Percentiles rank a stretch among this genome's conserved stretches.
These are phyloP conservation scores for Sugiyamaella pinicola DNA, from an alignment of 1,139 yeast species.

Conservation along the genomic window DNA sequence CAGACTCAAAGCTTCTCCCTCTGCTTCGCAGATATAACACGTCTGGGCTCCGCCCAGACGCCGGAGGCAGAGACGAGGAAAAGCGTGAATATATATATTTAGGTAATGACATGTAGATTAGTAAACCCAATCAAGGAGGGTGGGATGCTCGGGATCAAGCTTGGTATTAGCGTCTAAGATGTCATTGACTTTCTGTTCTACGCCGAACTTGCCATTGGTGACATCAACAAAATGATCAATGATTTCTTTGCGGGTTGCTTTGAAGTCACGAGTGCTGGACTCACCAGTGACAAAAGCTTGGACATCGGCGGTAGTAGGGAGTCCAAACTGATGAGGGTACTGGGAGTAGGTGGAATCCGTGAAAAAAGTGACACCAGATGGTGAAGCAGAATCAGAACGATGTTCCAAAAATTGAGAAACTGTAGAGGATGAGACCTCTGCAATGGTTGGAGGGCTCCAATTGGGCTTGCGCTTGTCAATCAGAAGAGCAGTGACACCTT, in stretches of 20 bases:
- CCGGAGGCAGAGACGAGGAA: no score
- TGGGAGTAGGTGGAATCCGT: conserved; percentile 52
- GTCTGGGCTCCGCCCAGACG: no score
- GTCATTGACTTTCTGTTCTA: conserved; percentile 56
- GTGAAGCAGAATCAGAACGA: conserved; percentile 34
- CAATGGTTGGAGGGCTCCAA: conserved; percentile 50
- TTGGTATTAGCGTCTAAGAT: conserved; percentile 64
- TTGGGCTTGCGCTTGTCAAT: conserved; percentile 62
- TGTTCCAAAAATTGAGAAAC: conserved; percentile 36
- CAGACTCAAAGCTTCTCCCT: no score
- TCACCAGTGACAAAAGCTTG: conserved; percentile 67
- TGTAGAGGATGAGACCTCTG: conserved; percentile 38
- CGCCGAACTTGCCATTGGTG: conserved; percentile 63
- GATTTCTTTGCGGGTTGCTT: conserved; percentile 69
- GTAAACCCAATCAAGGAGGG: conserved; percentile 62
- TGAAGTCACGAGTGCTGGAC: conserved; percentile 61
- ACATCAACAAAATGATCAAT: conserved; percentile 57
- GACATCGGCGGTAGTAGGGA: conserved; percentile 68
- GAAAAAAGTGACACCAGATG: conserved; percentile 45
- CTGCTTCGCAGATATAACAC: no score
- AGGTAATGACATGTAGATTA: conserved; percentile 22
- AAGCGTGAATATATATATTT: neutral
- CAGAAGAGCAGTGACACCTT: conserved; percentile 75
- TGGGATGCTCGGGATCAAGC: conserved; percentile 56
- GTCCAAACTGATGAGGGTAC: conserved; percentile 78